Evolutionary conservation across 2,329 filamentous ascomycete genomes (phyloP), one percentile per base, ranked within the genome.

Genomic region (Gnomoniopsis sp.): DNA sequence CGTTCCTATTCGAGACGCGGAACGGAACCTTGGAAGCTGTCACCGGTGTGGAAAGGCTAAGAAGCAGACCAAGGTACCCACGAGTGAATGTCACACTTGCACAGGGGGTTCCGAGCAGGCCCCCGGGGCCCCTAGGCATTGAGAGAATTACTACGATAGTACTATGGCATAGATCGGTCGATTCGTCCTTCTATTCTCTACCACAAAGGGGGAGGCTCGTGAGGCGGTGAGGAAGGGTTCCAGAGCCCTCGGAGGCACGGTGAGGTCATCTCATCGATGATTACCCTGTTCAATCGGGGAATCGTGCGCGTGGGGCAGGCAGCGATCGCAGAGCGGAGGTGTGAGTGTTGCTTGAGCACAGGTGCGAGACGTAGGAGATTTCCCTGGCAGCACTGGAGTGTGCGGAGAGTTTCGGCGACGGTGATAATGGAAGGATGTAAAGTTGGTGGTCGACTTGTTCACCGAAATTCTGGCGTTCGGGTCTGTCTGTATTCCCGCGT

Each of bases 1-100:
- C 47, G 23, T 49, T 58, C 59, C 55, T 48, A 61, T 33, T 52
- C 55, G 51, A 55, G 41, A 53, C 23, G 21, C 23, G 38, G 51
- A 41, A 41, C 50, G 44, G 30, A 44, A 38, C 8, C 34, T 38
- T 41, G 12, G 12, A n/a, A n/a, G 38, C 38, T n/a, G n/a, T n/a
- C 12, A n/a, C 38, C 41, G n/a, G 10, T 36, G 30, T 23, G 23
- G 14, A 58, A 41, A 44, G 57, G 55, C 46, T 49, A 51, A 55
- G 19, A 49, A 55, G n/a, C 17, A 38, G 12, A 46, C 4, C 43
- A 33, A 33, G 19, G 30, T 30, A 21, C 30, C 30, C 38, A 41
- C 38, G 26, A 41, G 4, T n/a, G 7, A 11, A 12, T n/a, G 17
- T 46, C 17, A 46, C 43, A 21, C 21, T 46, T 21, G 4, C 19